Evolutionary conservation across 768 basidiomycete genomes (phyloP).

Genomic region (Pleurotus cornucopiae): DNA sequence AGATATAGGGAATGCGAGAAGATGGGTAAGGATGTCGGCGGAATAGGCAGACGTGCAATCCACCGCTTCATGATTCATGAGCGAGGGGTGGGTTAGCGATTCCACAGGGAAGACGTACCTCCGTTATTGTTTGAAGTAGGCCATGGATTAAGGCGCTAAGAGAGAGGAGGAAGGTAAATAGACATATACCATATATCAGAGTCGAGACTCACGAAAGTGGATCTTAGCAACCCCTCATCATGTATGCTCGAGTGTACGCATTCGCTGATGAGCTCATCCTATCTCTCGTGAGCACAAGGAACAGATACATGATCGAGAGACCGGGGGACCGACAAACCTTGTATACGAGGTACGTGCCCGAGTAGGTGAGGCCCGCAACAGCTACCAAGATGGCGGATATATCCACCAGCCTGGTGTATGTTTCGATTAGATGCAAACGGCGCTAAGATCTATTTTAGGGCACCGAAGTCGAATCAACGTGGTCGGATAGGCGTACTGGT

Average conservation of each 20-base stretch:
- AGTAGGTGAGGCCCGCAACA: slow-evolving; percentile 2
- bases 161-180: neutral
- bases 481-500: neutral
- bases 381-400: slow-evolving; percentile 3
- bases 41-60: slow-evolving; percentile 8
- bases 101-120: neutral
- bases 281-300: neutral
- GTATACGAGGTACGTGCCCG: slow-evolving; percentile 5
- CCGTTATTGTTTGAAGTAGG: neutral
- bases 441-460: neutral
- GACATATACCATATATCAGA: neutral
- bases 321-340: neutral
- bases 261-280: slow-evolving; percentile 11
- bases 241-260: neutral
- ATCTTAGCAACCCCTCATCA: neutral
- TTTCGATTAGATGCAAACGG: slow-evolving; percentile 1
- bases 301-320: neutral
- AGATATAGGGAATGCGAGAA: slow-evolving; percentile 10
- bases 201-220: slow-evolving; percentile 8
- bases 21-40: neutral
- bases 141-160: neutral
- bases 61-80: neutral
- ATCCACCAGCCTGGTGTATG: neutral
- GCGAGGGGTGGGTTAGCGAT: neutral
- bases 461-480: neutral